Conservation (phyloP, 108 stramenopile species). For the Stephanodiscus minutulus region DNA sequence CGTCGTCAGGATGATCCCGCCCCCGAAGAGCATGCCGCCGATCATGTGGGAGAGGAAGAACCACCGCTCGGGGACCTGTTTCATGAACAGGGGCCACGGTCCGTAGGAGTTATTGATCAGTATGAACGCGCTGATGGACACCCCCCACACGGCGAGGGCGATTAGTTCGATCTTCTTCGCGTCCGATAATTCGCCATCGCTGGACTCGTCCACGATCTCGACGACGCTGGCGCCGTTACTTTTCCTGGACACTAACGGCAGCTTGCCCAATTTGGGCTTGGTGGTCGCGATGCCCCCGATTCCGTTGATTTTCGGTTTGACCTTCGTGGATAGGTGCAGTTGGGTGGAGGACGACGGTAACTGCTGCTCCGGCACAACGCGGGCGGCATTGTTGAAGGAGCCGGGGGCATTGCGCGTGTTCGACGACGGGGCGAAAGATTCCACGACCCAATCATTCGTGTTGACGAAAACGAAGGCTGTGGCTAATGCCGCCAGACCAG, state of each 20-base stretch:
- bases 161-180: conserved; percentile 56
- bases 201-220: conserved; percentile 10
- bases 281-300: too few species aligned
- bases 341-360: neutral
- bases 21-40: conserved; percentile 66
- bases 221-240: neutral
- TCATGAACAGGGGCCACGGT: conserved; percentile 59
- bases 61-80: conserved; percentile 45
- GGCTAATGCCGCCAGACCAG: conserved; percentile 19
- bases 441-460: conserved; percentile 5
- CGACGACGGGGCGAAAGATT: conserved; percentile 29
- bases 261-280: conserved; percentile 13
- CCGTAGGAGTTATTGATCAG: conserved; percentile 57
- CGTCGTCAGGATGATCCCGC: conserved; percentile 55
- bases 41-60: conserved; percentile 61
- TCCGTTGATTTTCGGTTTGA: too few species aligned
- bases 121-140: conserved; percentile 55
- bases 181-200: conserved; percentile 28
- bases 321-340: conserved; percentile 3
- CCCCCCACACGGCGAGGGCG: conserved; percentile 47
- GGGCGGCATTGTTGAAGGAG: neutral
- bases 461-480: neutral
- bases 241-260: too few species aligned
- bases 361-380: too few species aligned
- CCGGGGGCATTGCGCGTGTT: conserved; percentile 4